These are phyloP conservation scores for Lathyrus oleraceus DNA, from an alignment of 306 rosid species.

Conservation along the genomic window DNA sequence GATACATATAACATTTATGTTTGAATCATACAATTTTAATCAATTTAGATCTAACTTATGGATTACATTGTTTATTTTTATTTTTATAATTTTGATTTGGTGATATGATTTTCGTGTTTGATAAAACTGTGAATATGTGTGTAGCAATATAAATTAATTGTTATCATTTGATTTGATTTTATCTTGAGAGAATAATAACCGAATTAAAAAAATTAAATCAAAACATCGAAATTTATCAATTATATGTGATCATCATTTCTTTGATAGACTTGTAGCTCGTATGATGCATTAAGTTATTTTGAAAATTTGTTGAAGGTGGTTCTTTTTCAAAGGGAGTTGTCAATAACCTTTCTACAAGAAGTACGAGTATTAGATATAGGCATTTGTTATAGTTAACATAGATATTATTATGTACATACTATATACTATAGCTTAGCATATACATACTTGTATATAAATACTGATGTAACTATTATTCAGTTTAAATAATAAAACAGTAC, in stretches of 20 bases:
- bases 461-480: too few species aligned
- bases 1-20: background rate
- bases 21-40: background rate
- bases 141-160: background rate
- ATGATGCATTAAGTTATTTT: background rate
- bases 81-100: background rate
- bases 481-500: too few species aligned
- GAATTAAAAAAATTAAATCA: background rate
- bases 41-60: too few species aligned
- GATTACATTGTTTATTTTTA: too few species aligned
- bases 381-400: too few species aligned
- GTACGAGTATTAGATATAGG: too few species aligned
- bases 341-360: background rate
- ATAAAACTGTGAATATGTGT: background rate
- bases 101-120: background rate
- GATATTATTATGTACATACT: too few species aligned
- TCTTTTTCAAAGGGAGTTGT: background rate
- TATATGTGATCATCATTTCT: background rate
- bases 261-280: background rate
- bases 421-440: too few species aligned
- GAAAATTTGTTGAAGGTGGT: background rate
- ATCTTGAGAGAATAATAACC: too few species aligned
- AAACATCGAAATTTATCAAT: background rate
- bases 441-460: too few species aligned
- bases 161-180: background rate